Base-by-base conservation (phyloP, 495 filamentous ascomycete genomes). In the Barbatosphaeria neglecta region DNA sequence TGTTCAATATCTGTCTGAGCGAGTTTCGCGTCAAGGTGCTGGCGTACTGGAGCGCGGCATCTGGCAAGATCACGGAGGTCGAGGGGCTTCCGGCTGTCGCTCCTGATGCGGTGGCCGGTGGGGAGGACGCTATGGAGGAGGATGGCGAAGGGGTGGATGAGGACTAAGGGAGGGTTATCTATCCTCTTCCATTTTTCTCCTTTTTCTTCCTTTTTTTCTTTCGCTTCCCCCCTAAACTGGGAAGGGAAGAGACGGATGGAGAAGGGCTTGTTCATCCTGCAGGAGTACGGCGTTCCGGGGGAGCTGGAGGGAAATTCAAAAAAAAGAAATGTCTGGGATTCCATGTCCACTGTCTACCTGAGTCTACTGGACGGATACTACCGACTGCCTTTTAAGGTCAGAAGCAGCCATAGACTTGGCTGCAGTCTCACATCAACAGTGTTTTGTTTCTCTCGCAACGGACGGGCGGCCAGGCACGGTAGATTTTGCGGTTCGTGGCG, bases 1-100 rank as follows among this genome's bases (percentile, higher is more conserved):
- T 94, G 60, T 97, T 98, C 69, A 85, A 87, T 44, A 75, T 93
- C 20, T 81, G 81, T 31, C 82, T 86, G 62, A 81, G 88, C 47
- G 90, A 96, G 70, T 98, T 98, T 67, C 76, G 70, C 52, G 78
- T 98, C 19, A 65, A 77, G 51, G 61, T 95, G 46, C 69, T 85
- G 62, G 89, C 87, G 52, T 83, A 84, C 50, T 87, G 83, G 79
- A 78, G 66, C 50, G 69, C 76, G 6, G 73, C 69, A 0, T 73
- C 64, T n/a, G 66, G 72, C 37, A 61, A 76, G 48, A 76, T 85
- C 20, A 83, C 69, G 2, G 78, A 76, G 54, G 62, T 83, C 37
- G 58, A 66, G 47, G 62, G 73, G 44, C 72, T 81, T 19, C 77
- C 61, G 6, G 75, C 71, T 50, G 66, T 77, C 11, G 45, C 52